A percentile compares a stretch with the other conserved stretches of the same genome.
These are phyloP conservation scores for Tetragonia tetragonoides DNA, from an alignment of 148 eudicot species.

Conservation along the genomic window DNA sequence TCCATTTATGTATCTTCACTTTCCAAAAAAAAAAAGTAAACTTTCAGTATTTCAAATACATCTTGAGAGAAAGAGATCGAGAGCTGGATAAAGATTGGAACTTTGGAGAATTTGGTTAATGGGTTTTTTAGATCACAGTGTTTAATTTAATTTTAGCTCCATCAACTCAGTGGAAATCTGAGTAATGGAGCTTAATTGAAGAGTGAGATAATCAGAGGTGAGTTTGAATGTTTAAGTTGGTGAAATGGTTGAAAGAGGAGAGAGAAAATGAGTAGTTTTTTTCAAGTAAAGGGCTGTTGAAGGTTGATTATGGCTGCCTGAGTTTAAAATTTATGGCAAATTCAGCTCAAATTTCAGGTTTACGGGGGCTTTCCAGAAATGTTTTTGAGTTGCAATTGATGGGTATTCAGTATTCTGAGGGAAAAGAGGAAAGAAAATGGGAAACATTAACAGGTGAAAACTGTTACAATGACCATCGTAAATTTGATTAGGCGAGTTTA, in stretches of 20 bases:
- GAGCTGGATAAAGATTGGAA: not conserved
- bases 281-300: too few relatives aligned
- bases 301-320: not conserved
- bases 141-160: not conserved
- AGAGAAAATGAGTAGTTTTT: not conserved
- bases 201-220: not conserved
- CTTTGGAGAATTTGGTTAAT: not conserved
- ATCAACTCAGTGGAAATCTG: not conserved
- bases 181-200: conserved; percentile 6
- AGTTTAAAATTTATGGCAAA: not conserved
- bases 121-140: conserved; percentile 9
- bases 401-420: too few relatives aligned
- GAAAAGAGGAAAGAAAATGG: not conserved
- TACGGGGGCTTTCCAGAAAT: not conserved
- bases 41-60: not conserved
- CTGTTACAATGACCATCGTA: too few relatives aligned
- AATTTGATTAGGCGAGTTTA: too few relatives aligned
- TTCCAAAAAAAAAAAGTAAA: not conserved
- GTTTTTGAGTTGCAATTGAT: not conserved
- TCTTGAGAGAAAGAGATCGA: not conserved
- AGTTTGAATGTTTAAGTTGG: not conserved
- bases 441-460: too few relatives aligned
- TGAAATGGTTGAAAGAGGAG: not conserved
- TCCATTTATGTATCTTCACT: conserved; percentile 29
- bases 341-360: not conserved